These are phyloP conservation scores for Fraxinus quadrangulata DNA, from an alignment of 257 asterid genomes.

Conservation along the genomic window DNA sequence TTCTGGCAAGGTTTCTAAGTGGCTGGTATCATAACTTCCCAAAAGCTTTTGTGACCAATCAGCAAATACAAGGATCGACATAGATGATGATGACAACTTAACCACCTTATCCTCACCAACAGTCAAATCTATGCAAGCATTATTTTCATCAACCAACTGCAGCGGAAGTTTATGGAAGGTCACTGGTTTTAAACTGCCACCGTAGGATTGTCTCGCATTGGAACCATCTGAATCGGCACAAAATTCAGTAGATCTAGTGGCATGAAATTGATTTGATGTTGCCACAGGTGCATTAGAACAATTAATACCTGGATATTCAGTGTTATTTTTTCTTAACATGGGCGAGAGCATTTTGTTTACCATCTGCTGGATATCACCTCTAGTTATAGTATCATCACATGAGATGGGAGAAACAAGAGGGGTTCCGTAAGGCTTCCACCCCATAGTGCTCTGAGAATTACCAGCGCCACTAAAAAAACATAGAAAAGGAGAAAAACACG, in stretches of 20 bases:
- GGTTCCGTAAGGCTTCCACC: conserved; percentile 98
- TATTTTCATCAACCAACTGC: conserved; percentile 95
- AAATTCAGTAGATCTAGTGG: conserved; percentile 33
- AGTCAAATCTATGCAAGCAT: conserved; percentile 86
- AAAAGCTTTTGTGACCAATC: conserved; percentile 98
- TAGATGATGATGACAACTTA: conserved; percentile 81
- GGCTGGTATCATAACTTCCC: conserved; percentile 76
- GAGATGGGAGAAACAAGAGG: conserved; percentile 97
- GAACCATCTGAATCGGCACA: conserved; percentile 39
- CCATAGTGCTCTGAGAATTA: conserved; percentile 62
- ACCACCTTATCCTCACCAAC: conserved; percentile 89
- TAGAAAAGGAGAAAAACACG: conserved; percentile 22
- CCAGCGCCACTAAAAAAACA: conserved; percentile 66
- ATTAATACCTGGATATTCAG: conserved; percentile 32
- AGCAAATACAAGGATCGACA: conserved; percentile 86
- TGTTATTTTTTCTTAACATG: conserved; percentile 57
- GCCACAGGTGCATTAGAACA: conserved; percentile 42
- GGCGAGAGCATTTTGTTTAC: conserved; percentile 90
- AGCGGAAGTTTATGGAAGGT: conserved; percentile 72
- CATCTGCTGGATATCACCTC: conserved; percentile 82
- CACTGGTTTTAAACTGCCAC: conserved; percentile 47
- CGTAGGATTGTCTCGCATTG: conserved; percentile 47
- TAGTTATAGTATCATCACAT: conserved; percentile 79
- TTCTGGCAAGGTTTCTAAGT: conserved; percentile 84
- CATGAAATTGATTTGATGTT: conserved; percentile 40